Conservation (phyloP, 2,329 filamentous ascomycete species). For the Teratosphaeria epicoccoides region DNA sequence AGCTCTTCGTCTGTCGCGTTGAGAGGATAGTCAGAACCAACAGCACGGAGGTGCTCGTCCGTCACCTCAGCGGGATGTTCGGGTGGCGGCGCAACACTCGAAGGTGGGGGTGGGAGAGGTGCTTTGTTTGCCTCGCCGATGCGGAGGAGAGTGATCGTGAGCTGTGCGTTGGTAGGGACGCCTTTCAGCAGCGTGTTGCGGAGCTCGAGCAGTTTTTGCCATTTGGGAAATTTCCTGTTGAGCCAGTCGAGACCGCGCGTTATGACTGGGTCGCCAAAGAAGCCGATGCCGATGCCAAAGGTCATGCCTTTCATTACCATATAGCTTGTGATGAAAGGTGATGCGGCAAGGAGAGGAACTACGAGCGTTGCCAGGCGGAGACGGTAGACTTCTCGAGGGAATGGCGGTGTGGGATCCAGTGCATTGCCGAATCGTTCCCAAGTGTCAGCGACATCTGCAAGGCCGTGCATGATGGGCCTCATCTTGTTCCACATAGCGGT, state of each 20-base stretch:
- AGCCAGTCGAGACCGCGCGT: slow-evolving; percentile 47
- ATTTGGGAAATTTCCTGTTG: slow-evolving; percentile 54
- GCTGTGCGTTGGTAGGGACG: slow-evolving; percentile 76
- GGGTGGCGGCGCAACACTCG: slow-evolving; percentile 34
- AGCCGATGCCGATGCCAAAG: slow-evolving; percentile 59
- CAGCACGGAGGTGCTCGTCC: slow-evolving; percentile 40
- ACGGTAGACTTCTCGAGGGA: slow-evolving; percentile 34
- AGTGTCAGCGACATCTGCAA: slow-evolving; percentile 49
- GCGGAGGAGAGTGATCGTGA: slow-evolving; percentile 68
- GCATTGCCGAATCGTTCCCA: slow-evolving; percentile 55
- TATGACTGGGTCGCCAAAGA: slow-evolving; percentile 72
- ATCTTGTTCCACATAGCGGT: slow-evolving; percentile 68
- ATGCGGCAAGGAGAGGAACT: slow-evolving; percentile 33
- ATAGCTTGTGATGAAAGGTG: slow-evolving; percentile 38
- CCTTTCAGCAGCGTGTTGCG: slow-evolving; percentile 69
- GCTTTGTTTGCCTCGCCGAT: slow-evolving; percentile 73
- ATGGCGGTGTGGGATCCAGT: slow-evolving; percentile 39
- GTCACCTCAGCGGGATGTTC: slow-evolving; percentile 41
- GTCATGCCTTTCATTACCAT: slow-evolving; percentile 52
- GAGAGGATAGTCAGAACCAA: slow-evolving; percentile 45
- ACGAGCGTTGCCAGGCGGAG: slow-evolving; percentile 37
- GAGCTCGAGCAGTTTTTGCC: slow-evolving; percentile 64
- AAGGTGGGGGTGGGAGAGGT: slow-evolving; percentile 55
- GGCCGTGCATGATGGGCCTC: slow-evolving; percentile 57
- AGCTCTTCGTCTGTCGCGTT: slow-evolving; percentile 57